Base-by-base conservation (phyloP, 208 protist species). In the Trypanosoma scelopori region DNA sequence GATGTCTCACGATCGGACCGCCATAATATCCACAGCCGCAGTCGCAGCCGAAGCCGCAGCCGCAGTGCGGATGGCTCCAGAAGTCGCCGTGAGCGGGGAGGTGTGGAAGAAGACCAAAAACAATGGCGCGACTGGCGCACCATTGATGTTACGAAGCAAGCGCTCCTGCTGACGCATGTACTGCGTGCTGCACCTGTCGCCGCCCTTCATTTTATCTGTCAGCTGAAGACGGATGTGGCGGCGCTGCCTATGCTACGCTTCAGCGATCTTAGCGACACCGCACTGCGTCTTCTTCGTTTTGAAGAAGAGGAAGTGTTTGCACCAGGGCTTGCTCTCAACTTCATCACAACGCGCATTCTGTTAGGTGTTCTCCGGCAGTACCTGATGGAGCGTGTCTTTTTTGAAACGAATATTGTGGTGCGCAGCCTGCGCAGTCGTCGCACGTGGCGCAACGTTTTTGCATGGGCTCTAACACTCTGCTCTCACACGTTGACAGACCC, bases 401-500 rank as follows among this genome's bases (percentile, higher is more conserved):
- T 91, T 1, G 85, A 93, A 49, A 79, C 72, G 39, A 89, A 72
- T n/a, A 50, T 95, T 13, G 84, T 91, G 37, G 78, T 86, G 47
- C 77, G 76, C n/a, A 63, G 73, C 32, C 71, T 95, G 28, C 84
- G 89, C 51, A 95, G 89, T 58, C 71, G 71, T 23, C 69, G 78
- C 12, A 53, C 64, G n/a, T 77, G 60, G 49, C 81, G 84, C 16
- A 76, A 76, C 1, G 30, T 76, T 13, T 50, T 82, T 9, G 89
- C 80, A 5, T 95, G 84, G 83, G 32, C 74, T 3, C 12, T 95
- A 53, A 83, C 79, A 5, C 52, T 91, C 7, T 51, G 69, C 53
- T 74, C 82, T 0, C 89, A 85, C 70, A 77, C 82, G 1, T 2
- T 91, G 13, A 69, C 91, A n/a, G 89, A 95, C 23, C 78, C 85